These are phyloP conservation scores for Hypoxylon crocopeplum DNA, from an alignment of 495 filamentous ascomycete species.

Conservation along the genomic window DNA sequence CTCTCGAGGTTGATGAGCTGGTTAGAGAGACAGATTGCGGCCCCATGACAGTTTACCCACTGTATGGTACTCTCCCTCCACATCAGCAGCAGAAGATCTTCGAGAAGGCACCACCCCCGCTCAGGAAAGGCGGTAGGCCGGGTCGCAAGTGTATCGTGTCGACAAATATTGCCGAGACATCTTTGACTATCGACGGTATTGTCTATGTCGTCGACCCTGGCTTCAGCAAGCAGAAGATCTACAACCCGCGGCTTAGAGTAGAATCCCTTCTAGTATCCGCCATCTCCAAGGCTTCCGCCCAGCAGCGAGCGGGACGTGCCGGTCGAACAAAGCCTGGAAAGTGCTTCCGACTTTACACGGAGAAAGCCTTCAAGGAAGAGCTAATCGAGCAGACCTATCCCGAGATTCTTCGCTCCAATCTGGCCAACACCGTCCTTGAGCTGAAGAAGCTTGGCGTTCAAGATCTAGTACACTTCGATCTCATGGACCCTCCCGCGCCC, in stretches of 20 bases:
- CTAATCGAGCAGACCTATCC: slow-evolving; percentile 96
- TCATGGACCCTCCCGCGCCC: slow-evolving; percentile 98
- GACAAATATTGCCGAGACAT: slow-evolving; percentile 98
- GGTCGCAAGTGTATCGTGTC: slow-evolving; percentile 95
- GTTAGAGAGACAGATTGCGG: slow-evolving; percentile 87
- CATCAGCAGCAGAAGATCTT: slow-evolving; percentile 95
- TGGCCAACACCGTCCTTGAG: slow-evolving; percentile 93
- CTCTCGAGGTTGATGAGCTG: slow-evolving; percentile 89
- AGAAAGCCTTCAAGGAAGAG: slow-evolving; percentile 96
- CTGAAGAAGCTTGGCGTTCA: slow-evolving; percentile 96
- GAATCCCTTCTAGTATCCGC: slow-evolving; percentile 95
- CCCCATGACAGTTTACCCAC: slow-evolving; percentile 86
- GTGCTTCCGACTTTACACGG: slow-evolving; percentile 96
- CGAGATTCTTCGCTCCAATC: slow-evolving; percentile 92
- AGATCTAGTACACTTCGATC: slow-evolving; percentile 96
- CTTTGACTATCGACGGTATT: slow-evolving; percentile 97
- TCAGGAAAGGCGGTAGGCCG: slow-evolving; percentile 76
- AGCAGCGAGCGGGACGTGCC: slow-evolving; percentile 97
- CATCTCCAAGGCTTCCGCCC: slow-evolving; percentile 97
- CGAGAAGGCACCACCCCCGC: slow-evolving; percentile 78
- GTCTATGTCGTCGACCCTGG: slow-evolving; percentile 99
- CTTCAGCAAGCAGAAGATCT: slow-evolving; percentile 99
- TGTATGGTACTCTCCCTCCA: slow-evolving; percentile 93
- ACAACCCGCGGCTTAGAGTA: slow-evolving; percentile 94
- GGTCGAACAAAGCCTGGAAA: slow-evolving; percentile 98